Evolutionary conservation across 2,329 filamentous ascomycete species (phyloP).

Genomic region (Aureobasidium leucospermi): DNA sequence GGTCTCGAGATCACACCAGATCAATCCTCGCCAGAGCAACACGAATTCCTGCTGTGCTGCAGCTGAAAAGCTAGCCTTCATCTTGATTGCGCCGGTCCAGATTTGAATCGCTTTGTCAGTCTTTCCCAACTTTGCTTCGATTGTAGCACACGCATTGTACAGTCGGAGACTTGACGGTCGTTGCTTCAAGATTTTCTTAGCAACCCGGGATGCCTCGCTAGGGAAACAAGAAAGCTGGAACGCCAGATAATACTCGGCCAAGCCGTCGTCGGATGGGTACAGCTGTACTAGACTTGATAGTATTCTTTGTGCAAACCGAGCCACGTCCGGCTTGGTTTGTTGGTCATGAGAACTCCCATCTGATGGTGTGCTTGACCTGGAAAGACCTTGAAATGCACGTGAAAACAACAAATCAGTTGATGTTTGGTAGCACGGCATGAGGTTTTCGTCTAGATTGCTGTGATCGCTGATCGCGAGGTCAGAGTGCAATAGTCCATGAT

Average conservation of each 20-base stretch:
- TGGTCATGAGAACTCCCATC: neutral
- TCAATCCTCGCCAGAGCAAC: slow-evolving; percentile 54
- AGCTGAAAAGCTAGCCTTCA: slow-evolving; percentile 39
- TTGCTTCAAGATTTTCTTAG: slow-evolving; percentile 66
- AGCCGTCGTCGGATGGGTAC: slow-evolving; percentile 36
- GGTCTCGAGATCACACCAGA: slow-evolving; percentile 58
- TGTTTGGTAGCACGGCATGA: neutral
- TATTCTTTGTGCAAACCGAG: slow-evolving; percentile 36
- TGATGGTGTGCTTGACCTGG: neutral
- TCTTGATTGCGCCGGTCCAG: slow-evolving; percentile 58
- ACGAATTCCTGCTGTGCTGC: slow-evolving; percentile 31
- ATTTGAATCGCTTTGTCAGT: slow-evolving; percentile 54
- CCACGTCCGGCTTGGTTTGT: neutral
- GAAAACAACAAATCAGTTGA: slow-evolving; percentile 15
- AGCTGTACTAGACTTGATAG: slow-evolving; percentile 51
- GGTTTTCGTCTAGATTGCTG: neutral
- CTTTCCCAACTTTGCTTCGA: slow-evolving; percentile 57
- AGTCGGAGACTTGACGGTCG: slow-evolving; percentile 57
- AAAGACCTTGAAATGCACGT: neutral
- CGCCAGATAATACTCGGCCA: slow-evolving; percentile 65
- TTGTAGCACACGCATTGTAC: slow-evolving; percentile 72
- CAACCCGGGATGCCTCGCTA: slow-evolving; percentile 55
- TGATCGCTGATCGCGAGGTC: neutral
- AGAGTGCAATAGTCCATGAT: neutral
- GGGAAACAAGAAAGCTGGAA: slow-evolving; percentile 53